Percentiles rank a stretch among this genome's conserved stretches.
These are phyloP conservation scores for Verticillium albo-atrum DNA, from an alignment of 2,329 filamentous ascomycete species.

Conservation along the genomic window DNA sequence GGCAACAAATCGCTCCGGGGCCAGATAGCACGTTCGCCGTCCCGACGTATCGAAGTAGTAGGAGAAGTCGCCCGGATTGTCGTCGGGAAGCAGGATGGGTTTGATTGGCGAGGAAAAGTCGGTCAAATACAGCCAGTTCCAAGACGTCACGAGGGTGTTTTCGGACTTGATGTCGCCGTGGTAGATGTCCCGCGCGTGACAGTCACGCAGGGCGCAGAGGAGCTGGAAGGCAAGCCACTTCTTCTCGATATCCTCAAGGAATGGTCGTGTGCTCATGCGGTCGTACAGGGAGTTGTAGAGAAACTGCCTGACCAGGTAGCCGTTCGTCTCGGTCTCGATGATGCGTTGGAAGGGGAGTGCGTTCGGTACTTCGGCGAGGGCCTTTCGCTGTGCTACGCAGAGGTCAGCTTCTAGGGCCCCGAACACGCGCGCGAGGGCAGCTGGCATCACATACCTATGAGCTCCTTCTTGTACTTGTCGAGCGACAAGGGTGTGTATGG, in stretches of 20 bases:
- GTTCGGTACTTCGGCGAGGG: slow-evolving; percentile 81
- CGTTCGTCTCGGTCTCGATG: slow-evolving; percentile 85
- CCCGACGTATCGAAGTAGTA: slow-evolving; percentile 97
- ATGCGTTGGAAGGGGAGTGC: slow-evolving; percentile 86
- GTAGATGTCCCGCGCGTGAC: slow-evolving; percentile 81
- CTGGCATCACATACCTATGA: slow-evolving; percentile 56
- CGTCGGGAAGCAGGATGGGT: slow-evolving; percentile 86
- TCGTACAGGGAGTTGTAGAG: slow-evolving; percentile 97
- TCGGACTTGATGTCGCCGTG: slow-evolving; percentile 99
- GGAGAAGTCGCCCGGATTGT: slow-evolving; percentile 95
- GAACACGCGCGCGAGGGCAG: too few species aligned
- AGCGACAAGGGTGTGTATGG: slow-evolving; percentile 80
- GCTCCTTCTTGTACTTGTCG: slow-evolving; percentile 70
- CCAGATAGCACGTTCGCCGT: slow-evolving; percentile 87
- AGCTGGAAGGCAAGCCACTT: slow-evolving; percentile 98
- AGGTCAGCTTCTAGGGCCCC: slow-evolving; percentile 1
- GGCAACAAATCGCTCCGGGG: slow-evolving; percentile 84
- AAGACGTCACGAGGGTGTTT: slow-evolving; percentile 93
- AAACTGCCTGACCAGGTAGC: slow-evolving; percentile 90
- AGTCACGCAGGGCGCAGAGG: slow-evolving; percentile 86
- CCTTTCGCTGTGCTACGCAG: slow-evolving; percentile 67
- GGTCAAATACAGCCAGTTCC: slow-evolving; percentile 98
- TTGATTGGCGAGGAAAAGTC: slow-evolving; percentile 97
- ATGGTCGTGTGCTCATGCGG: slow-evolving; percentile 91
- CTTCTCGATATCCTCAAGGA: slow-evolving; percentile 96